These are phyloP conservation scores for Hyaloperonospora arabidopsidis DNA, from an alignment of 352 stramenopile genomes.

Conservation along the genomic window DNA sequence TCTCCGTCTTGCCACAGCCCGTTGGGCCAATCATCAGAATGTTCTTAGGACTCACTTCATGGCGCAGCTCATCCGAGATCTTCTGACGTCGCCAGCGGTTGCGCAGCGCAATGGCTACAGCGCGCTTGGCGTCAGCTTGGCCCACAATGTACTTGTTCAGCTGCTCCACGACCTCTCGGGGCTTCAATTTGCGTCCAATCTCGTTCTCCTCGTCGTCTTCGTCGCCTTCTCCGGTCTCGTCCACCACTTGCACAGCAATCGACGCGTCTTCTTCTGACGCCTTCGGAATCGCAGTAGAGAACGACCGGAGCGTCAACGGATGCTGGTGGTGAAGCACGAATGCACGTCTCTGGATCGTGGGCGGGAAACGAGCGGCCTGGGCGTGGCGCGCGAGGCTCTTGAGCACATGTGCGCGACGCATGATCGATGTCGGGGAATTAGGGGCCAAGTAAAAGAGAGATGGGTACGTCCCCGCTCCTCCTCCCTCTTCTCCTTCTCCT, in stretches of 20 bases:
- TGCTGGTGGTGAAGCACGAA: constrained; percentile 12
- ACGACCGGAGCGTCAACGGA: constrained; percentile 8
- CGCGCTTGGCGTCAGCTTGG: constrained; percentile 94
- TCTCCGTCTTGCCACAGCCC: constrained; percentile 98
- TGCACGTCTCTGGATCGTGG: constrained; percentile 1
- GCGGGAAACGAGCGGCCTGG: neutral
- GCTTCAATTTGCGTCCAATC: constrained; percentile 83
- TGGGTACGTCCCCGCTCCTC: neutral
- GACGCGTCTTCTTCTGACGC: constrained; percentile 24
- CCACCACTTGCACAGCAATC: constrained; percentile 21
- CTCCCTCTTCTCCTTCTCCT: neutral
- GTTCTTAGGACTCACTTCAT: constrained; percentile 97
- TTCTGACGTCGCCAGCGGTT: constrained; percentile 97
- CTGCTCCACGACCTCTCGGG: constrained; percentile 89
- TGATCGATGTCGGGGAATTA: constrained; percentile 11
- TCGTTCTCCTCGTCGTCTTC: constrained; percentile 31
- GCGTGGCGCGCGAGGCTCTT: constrained; percentile 32
- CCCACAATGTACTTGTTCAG: constrained; percentile 98
- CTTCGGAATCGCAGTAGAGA: constrained; percentile 33
- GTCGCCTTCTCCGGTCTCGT: constrained; percentile 23
- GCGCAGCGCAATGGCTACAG: constrained; percentile 96
- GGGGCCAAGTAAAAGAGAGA: too few species aligned
- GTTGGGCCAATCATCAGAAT: constrained; percentile 99
- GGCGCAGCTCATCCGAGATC: constrained; percentile 86
- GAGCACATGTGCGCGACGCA: constrained; percentile 45